Evolutionary conservation across 2,329 filamentous ascomycete species (phyloP).

Genomic region (Mariannaea sp.): DNA sequence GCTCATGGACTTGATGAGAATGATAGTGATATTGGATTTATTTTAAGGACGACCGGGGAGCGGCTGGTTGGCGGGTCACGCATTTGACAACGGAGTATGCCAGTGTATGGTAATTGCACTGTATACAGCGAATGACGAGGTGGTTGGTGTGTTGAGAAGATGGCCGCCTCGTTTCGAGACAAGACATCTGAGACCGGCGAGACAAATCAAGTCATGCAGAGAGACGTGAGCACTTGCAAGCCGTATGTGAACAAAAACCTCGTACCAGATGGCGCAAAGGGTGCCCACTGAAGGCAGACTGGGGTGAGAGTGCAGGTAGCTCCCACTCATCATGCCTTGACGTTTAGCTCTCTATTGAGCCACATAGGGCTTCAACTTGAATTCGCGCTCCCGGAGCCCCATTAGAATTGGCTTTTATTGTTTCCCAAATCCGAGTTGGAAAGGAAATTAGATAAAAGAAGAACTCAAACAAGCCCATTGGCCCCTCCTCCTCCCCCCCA

Average conservation of each 20-base stretch:
- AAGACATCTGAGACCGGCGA: neutral
- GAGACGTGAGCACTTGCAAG: neutral
- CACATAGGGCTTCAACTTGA: constrained; percentile 10
- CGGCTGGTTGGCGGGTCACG: constrained; percentile 12
- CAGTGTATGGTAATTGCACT: neutral
- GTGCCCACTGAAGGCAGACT: constrained; percentile 2
- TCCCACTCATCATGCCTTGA: constrained; percentile 9
- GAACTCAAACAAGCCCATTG: no score
- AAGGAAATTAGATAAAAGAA: neutral
- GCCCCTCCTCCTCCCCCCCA: no score
- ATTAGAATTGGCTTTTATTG: constrained; percentile 14
- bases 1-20: constrained; percentile 25
- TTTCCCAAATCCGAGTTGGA: neutral
- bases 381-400: constrained; percentile 2
- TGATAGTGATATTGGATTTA: no score
- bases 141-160: neutral
- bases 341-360: constrained; percentile 3
- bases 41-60: constrained; percentile 15
- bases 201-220: neutral
- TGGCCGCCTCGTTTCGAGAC: neutral
- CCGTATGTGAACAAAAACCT: neutral
- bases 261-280: neutral
- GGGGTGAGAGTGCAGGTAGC: constrained; percentile 7
- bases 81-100: constrained; percentile 17
- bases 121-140: neutral